Percentiles rank a stretch among this genome's conserved stretches.
phyloP scores from a whole-genome alignment of 2,329 filamentous ascomycete species.

The Fusarium sterilihyphosum region DNA sequence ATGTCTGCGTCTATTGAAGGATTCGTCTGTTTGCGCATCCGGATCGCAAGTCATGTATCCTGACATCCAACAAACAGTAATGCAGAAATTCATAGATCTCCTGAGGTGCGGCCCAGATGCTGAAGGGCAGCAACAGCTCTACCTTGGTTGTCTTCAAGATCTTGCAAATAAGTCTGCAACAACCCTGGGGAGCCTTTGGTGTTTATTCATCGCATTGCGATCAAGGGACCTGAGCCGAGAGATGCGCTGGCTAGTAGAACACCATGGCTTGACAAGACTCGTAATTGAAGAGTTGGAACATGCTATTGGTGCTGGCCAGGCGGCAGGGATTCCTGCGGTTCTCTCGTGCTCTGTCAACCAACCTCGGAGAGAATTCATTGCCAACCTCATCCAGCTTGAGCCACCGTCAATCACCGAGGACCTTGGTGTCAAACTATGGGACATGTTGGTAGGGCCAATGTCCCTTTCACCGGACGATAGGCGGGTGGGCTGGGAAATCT shows the following conservation, averaged over 20 bases:
- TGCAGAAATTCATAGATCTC: constrained; percentile 69
- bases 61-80: constrained; percentile 72
- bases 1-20: constrained; percentile 74
- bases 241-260: constrained; percentile 64
- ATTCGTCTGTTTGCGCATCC: constrained; percentile 68
- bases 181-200: constrained; percentile 78
- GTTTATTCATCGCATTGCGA: constrained; percentile 63
- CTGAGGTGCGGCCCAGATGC: constrained; percentile 63
- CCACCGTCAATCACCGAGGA: constrained; percentile 69
- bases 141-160: constrained; percentile 73
- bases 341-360: constrained; percentile 59
- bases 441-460: constrained; percentile 73
- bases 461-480: constrained; percentile 70
- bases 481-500: constrained; percentile 73
- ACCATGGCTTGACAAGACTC: constrained; percentile 70
- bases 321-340: constrained; percentile 54
- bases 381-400: constrained; percentile 67
- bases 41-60: constrained; percentile 66
- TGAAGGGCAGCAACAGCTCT: constrained; percentile 70
- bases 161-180: constrained; percentile 70
- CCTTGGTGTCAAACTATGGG: constrained; percentile 74
- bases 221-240: constrained; percentile 57
- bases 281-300: constrained; percentile 73
- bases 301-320: constrained; percentile 50
- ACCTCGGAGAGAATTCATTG: constrained; percentile 67